phyloP scores from a whole-genome alignment of 805 yeast genomes.

The Starmerella sirachaensis region DNA sequence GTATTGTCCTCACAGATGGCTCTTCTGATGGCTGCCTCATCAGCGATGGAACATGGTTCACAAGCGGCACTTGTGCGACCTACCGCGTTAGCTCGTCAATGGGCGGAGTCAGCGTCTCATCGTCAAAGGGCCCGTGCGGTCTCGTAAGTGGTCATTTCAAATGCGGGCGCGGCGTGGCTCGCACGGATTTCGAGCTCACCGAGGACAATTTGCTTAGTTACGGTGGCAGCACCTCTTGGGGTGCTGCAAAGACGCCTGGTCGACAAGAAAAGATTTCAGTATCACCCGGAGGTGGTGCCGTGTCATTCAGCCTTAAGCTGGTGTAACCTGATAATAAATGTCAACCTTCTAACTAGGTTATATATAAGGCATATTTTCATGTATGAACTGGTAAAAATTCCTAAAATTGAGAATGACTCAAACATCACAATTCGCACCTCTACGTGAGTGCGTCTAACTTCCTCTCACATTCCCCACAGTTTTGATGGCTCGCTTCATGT shows the following conservation, averaged over 20 bases:
- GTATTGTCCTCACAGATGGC: slow-evolving; percentile 26
- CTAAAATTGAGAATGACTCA: no score
- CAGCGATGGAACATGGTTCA: slow-evolving; percentile 75
- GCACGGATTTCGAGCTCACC: slow-evolving; percentile 48
- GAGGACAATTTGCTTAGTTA: slow-evolving; percentile 40
- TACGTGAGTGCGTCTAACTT: no score
- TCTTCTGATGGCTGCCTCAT: slow-evolving; percentile 56
- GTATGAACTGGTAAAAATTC: no score
- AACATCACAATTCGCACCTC: no score
- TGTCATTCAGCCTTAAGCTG: slow-evolving; percentile 1
- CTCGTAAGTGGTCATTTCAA: slow-evolving; percentile 25
- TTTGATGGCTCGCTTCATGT: no score
- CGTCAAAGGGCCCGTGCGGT: slow-evolving; percentile 66
- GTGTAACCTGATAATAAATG: no score
- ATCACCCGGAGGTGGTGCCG: slow-evolving; percentile 24
- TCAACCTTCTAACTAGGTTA: no score
- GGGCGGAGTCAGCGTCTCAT: slow-evolving; percentile 60
- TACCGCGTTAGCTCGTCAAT: slow-evolving; percentile 47
- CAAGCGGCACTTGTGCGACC: slow-evolving; percentile 73
- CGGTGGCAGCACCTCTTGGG: slow-evolving; percentile 55
- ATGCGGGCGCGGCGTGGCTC: slow-evolving; percentile 30
- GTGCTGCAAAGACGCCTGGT: slow-evolving; percentile 37
- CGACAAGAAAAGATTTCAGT: slow-evolving; percentile 40
- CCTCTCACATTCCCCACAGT: no score
- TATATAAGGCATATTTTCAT: no score